Evolutionary conservation across 2,329 filamentous ascomycete genomes (phyloP).

Genomic region (Trichoderma gracile): DNA sequence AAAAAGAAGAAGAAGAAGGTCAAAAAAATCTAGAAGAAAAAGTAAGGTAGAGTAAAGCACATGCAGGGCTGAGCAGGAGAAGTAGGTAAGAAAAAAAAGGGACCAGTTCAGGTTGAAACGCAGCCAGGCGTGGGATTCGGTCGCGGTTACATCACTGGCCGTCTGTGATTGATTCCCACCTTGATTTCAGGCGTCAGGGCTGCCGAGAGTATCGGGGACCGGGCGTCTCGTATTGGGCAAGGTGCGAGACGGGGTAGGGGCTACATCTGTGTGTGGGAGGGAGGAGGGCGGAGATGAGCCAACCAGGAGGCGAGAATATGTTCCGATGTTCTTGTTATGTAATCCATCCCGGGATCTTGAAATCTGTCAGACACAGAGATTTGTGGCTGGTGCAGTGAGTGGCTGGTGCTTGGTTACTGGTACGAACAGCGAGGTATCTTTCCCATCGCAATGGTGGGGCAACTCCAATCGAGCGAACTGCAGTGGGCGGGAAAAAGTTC

Average conservation of each 20-base stretch:
- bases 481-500: conserved; percentile 23
- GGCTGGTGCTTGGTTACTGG: neutral
- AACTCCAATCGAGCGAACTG: neutral
- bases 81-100: no score
- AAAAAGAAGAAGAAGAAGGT: neutral
- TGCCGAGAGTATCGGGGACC: conserved; percentile 7
- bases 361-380: no score
- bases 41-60: neutral
- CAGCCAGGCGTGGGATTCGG: neutral
- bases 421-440: neutral
- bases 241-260: conserved; percentile 1
- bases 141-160: conserved; percentile 21
- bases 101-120: neutral
- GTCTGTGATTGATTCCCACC: neutral
- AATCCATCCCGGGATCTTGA: no score
- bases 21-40: no score
- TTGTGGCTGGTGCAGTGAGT: no score
- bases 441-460: conserved; percentile 10
- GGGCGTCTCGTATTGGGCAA: neutral
- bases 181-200: neutral
- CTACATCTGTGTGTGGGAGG: neutral
- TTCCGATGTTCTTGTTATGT: neutral
- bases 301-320: neutral
- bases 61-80: neutral
- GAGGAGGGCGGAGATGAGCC: neutral